Conservation (phyloP, 768 basidiomycete genomes). For the Boletus eberwhitei region DNA sequence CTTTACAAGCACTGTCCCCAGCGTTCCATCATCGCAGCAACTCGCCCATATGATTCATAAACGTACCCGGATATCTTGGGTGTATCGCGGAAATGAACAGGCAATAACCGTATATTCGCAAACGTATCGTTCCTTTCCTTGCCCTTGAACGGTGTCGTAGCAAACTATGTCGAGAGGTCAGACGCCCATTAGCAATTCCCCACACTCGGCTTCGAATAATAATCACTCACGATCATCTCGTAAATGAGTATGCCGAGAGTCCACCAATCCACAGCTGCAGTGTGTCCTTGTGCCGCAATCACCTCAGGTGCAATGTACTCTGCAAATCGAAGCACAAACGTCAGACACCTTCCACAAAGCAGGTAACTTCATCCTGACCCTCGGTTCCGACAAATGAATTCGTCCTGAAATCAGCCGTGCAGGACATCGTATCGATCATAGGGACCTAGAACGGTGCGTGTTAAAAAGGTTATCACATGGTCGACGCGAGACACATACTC, state of each 20-base stretch:
- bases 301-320: slow-evolving; percentile 99
- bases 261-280: slow-evolving; percentile 99
- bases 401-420: slow-evolving; percentile 95
- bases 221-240: slow-evolving; percentile 90
- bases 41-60: slow-evolving; percentile 8
- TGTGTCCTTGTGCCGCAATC: slow-evolving; percentile 93
- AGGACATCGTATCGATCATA: slow-evolving; percentile 94
- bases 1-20: slow-evolving; percentile 72
- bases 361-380: slow-evolving; percentile 50
- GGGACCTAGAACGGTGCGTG: slow-evolving; percentile 55
- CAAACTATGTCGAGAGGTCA: slow-evolving; percentile 83
- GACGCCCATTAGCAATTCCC: slow-evolving; percentile 32
- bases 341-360: slow-evolving; percentile 13
- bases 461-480: slow-evolving; percentile 6
- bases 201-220: slow-evolving; percentile 27
- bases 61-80: slow-evolving; percentile 74
- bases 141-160: slow-evolving; percentile 99
- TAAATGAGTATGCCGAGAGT: slow-evolving; percentile 97
- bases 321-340: slow-evolving; percentile 33
- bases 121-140: slow-evolving; percentile 93
- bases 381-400: slow-evolving; percentile 99
- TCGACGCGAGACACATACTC: slow-evolving; percentile 49
- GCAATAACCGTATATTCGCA: slow-evolving; percentile 85
- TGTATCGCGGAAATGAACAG: slow-evolving; percentile 82
- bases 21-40: slow-evolving; percentile 6